Evolutionary conservation across 2,329 filamentous ascomycete genomes (phyloP).

Genomic region (Colletotrichum shisoi): DNA sequence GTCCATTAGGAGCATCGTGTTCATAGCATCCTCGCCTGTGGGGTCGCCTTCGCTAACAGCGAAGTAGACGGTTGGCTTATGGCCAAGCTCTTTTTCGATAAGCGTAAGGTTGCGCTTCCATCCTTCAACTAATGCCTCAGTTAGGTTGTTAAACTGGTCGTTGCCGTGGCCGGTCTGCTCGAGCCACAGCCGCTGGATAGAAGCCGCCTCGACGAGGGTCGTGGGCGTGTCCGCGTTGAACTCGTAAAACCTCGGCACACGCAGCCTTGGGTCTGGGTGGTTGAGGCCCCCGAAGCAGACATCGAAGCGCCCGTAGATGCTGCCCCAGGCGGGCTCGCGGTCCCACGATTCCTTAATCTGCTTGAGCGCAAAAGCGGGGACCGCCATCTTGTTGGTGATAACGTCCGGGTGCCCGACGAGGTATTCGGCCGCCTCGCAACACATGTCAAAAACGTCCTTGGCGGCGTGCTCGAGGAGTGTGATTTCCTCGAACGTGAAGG

Average conservation of each 20-base stretch:
- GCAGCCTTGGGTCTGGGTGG: constrained; percentile 17
- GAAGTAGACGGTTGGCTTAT: constrained; percentile 10
- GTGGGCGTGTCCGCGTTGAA: constrained; percentile 26
- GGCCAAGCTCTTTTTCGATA: constrained; percentile 10
- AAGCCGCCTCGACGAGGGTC: constrained; percentile 6
- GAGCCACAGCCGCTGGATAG: constrained; percentile 22
- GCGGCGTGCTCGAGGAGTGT: constrained; percentile 7
- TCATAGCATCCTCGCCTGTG: constrained; percentile 7
- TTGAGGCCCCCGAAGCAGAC: constrained; percentile 17
- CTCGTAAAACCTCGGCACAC: constrained; percentile 18
- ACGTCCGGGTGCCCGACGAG: constrained; percentile 12
- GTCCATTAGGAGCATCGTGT: constrained; percentile 12
- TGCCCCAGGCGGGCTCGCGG: constrained; percentile 21
- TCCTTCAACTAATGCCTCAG: background rate
- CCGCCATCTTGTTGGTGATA: constrained; percentile 12
- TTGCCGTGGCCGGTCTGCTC: constrained; percentile 20
- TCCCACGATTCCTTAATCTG: constrained; percentile 8
- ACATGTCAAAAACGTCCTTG: constrained; percentile 23
- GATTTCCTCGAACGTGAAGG: constrained; percentile 12
- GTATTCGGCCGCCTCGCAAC: constrained; percentile 19
- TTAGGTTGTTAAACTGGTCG: constrained; percentile 19
- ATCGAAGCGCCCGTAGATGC: constrained; percentile 26
- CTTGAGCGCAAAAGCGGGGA: constrained; percentile 12
- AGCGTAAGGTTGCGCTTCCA: constrained; percentile 14
- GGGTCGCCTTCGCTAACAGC: constrained; percentile 1